Percentiles rank a stretch among this genome's conserved stretches.
These are phyloP conservation scores for Globisporangium takayamanum DNA, from an alignment of 352 stramenopile species.

Conservation along the genomic window DNA sequence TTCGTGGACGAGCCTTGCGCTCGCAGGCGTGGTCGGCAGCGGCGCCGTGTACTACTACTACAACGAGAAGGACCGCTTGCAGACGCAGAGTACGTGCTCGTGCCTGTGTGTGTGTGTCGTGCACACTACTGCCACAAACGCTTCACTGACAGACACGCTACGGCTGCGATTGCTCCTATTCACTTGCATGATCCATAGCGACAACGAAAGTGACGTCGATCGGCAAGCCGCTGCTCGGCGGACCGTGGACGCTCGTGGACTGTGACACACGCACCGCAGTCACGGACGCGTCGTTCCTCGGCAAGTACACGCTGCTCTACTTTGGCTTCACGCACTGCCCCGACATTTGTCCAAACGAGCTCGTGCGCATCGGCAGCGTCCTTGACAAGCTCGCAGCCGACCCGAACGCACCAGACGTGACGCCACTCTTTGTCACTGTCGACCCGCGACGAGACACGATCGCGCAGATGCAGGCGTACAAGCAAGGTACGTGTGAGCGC, in stretches of 20 bases:
- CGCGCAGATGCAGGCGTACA: conserved; percentile 94
- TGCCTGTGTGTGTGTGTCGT: background rate
- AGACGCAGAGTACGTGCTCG: conserved; percentile 67
- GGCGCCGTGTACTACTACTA: conserved; percentile 88
- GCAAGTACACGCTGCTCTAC: conserved; percentile 97
- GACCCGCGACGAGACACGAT: conserved; percentile 97
- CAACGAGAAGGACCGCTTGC: conserved; percentile 81
- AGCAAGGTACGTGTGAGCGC: conserved; percentile 49
- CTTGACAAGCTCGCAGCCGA: conserved; percentile 88
- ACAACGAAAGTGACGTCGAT: conserved; percentile 85
- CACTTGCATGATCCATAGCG: conserved; percentile 19
- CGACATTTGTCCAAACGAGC: conserved; percentile 99
- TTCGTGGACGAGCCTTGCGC: conserved; percentile 76
- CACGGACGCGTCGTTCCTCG: conserved; percentile 88
- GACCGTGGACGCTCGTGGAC: conserved; percentile 91
- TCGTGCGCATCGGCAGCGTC: conserved; percentile 96
- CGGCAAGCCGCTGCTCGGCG: conserved; percentile 89
- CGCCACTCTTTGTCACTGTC: conserved; percentile 97
- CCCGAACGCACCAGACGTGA: conserved; percentile 41
- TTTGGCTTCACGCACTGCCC: conserved; percentile 99
- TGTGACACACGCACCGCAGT: conserved; percentile 78
- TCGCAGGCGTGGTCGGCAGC: conserved; percentile 60
- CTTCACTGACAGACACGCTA: conserved; percentile 3
- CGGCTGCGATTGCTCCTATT: background rate
- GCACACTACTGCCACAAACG: background rate